A percentile compares a stretch with the other conserved stretches of the same genome.
phyloP scores from a whole-genome alignment of 2,329 filamentous ascomycete genomes.

The Claviceps spartinae region DNA sequence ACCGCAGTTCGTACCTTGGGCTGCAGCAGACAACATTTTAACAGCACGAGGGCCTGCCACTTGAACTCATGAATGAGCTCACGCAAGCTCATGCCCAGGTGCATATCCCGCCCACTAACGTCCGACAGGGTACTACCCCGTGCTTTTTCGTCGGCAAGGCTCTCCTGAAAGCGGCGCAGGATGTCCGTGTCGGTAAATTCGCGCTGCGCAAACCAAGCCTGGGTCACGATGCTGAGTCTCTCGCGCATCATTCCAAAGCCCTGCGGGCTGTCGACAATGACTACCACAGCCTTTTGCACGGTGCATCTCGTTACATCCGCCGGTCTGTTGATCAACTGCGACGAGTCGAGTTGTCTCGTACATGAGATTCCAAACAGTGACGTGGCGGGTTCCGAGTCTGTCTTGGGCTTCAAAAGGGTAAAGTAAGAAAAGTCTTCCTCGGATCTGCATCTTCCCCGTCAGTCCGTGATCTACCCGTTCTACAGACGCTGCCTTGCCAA shows the following conservation, averaged over 20 bases:
- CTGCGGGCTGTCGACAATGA: conserved; percentile 82
- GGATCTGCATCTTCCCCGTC: conserved; percentile 35
- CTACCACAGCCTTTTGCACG: conserved; percentile 94
- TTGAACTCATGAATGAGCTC: conserved; percentile 91
- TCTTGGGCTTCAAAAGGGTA: conserved; percentile 60
- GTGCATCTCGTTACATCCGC: conserved; percentile 92
- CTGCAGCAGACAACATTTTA: conserved; percentile 88
- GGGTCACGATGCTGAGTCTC: conserved; percentile 78
- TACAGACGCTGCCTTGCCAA: neutral
- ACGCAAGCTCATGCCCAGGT: conserved; percentile 74
- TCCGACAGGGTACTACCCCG: conserved; percentile 39
- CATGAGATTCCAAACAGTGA: conserved; percentile 95
- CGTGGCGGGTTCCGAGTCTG: conserved; percentile 43
- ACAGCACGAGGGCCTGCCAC: conserved; percentile 82
- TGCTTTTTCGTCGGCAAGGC: conserved; percentile 54
- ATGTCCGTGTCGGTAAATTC: conserved; percentile 91
- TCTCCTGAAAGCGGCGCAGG: conserved; percentile 80
- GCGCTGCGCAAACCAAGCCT: conserved; percentile 89
- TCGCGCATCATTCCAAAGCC: conserved; percentile 84
- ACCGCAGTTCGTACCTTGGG: conserved; percentile 58
- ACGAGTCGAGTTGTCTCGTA: conserved; percentile 78
- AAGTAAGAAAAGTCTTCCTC: conserved; percentile 98
- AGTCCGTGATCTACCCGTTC: neutral
- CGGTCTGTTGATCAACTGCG: conserved; percentile 61
- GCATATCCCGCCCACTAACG: conserved; percentile 68